These are phyloP conservation scores for Ceratocystis ficicola DNA, from an alignment of 2,329 filamentous ascomycete species.

Conservation along the genomic window DNA sequence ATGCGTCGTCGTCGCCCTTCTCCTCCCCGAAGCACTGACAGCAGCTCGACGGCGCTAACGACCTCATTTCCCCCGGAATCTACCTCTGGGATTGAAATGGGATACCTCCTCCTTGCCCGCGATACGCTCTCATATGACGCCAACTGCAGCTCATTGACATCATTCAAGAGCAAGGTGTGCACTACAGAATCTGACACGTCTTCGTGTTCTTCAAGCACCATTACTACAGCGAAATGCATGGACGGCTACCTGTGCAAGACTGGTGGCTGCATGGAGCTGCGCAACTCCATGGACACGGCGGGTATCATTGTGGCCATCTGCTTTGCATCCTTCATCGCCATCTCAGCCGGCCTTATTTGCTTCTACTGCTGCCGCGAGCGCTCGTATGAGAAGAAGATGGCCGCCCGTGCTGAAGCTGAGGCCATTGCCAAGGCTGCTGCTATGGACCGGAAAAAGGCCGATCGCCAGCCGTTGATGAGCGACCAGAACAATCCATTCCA, in stretches of 20 bases:
- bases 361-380: slow-evolving; percentile 43
- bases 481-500: slow-evolving; percentile 30
- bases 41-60: neutral
- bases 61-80: neutral
- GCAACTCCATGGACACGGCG: slow-evolving; percentile 32
- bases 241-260: slow-evolving; percentile 36
- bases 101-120: slow-evolving; percentile 23
- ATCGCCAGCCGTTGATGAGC: slow-evolving; percentile 31
- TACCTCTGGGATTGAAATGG: slow-evolving; percentile 22
- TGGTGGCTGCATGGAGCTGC: slow-evolving; percentile 35
- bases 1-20: slow-evolving; percentile 20
- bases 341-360: slow-evolving; percentile 33
- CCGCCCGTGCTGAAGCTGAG: slow-evolving; percentile 39
- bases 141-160: slow-evolving; percentile 24
- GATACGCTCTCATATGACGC: slow-evolving; percentile 13
- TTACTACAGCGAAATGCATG: slow-evolving; percentile 33
- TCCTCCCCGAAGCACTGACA: slow-evolving; percentile 8
- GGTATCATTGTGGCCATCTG: slow-evolving; percentile 39
- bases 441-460: slow-evolving; percentile 32
- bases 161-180: slow-evolving; percentile 29
- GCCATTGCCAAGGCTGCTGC: slow-evolving; percentile 37
- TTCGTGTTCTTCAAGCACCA: slow-evolving; percentile 32
- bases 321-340: slow-evolving; percentile 34
- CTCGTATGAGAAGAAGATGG: slow-evolving; percentile 33
- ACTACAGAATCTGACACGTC: slow-evolving; percentile 27